Base-by-base conservation (phyloP, 2,329 filamentous ascomycete species). In the Torrubiella hemipterigena region DNA sequence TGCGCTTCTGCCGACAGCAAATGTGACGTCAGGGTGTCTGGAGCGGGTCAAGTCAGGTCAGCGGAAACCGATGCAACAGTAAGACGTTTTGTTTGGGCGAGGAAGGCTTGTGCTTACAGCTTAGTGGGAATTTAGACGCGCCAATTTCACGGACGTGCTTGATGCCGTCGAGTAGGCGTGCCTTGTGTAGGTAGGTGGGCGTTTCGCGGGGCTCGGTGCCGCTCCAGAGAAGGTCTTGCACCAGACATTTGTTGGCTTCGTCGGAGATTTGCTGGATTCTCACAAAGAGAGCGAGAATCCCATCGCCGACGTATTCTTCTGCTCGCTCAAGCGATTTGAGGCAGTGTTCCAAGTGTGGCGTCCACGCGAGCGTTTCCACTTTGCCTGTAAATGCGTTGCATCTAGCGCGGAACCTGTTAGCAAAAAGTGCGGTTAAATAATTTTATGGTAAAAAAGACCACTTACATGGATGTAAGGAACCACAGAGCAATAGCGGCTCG, bases 281-380 rank as follows among this genome's bases (percentile, higher is more conserved):
- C 15, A 57, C 34, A 9, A 57, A 41, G 1, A 49, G 31, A 4
- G 43, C 46, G 1, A 78, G 53, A 3, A 69, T 41, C 17, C 56
- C 52, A 42, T 79, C 73, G 2, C 59, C 58, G 0, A 59, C 51
- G 16, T 55, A 55, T 33, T 74, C 65, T 7, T 56, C 56, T 2
- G 58, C 50, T 12, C 58, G 50, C 5, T 56, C 51, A 1, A 79
- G 50, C 2, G 58, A 39, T 5, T 57, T 48, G 1, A 77, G 51
- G 21, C 63, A 69, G 21, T 76, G 69, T 18, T 75, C 70, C 56
- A 78, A 64, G 31, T 73, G 63, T 2, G 63, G 41, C 1, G 64
- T 74, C 73, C 73, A 80, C 3, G 54, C 57, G 29, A 77, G 52
- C 3, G 59, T 43, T 31, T 75, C 69, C 30, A 61, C 55, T 27